Evolutionary conservation across 257 asterid genomes (phyloP).

Genomic region (Thymus quinquecostatus): DNA sequence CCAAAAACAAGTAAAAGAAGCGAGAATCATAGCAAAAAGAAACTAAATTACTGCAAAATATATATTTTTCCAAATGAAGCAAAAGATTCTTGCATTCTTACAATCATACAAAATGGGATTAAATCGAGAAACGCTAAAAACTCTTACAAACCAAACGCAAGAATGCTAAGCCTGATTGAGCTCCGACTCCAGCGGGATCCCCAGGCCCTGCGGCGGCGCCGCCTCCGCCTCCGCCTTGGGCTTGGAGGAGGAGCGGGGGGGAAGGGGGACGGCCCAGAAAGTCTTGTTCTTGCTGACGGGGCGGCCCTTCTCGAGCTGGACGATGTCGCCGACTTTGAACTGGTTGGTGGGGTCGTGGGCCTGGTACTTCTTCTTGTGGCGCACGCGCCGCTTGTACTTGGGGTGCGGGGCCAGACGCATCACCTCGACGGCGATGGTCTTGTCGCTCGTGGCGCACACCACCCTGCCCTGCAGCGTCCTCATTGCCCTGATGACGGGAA

Average conservation of each 20-base stretch:
- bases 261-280: slow-evolving; percentile 65
- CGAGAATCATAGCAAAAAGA: not conserved
- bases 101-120: slow-evolving; percentile 10
- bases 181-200: slow-evolving; percentile 55
- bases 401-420: slow-evolving; percentile 91
- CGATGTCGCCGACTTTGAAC: slow-evolving; percentile 80
- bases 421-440: slow-evolving; percentile 89
- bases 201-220: slow-evolving; percentile 43
- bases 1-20: too few relatives aligned
- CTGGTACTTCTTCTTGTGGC: slow-evolving; percentile 94
- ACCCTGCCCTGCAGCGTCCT: slow-evolving; percentile 70
- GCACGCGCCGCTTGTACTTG: slow-evolving; percentile 89
- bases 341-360: slow-evolving; percentile 89
- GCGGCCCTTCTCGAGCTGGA: slow-evolving; percentile 73
- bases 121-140: not conserved
- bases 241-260: slow-evolving; percentile 39
- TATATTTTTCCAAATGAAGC: not conserved
- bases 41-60: not conserved
- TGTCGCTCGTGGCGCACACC: slow-evolving; percentile 79
- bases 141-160: slow-evolving; percentile 25
- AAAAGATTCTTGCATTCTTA: not conserved
- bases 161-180: slow-evolving; percentile 21
- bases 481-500: slow-evolving; percentile 74
- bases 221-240: slow-evolving; percentile 25
- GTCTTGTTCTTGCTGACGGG: slow-evolving; percentile 90